Evolutionary conservation across 2,329 filamentous ascomycete genomes (phyloP).

Genomic region (Colletotrichum tofieldiae): DNA sequence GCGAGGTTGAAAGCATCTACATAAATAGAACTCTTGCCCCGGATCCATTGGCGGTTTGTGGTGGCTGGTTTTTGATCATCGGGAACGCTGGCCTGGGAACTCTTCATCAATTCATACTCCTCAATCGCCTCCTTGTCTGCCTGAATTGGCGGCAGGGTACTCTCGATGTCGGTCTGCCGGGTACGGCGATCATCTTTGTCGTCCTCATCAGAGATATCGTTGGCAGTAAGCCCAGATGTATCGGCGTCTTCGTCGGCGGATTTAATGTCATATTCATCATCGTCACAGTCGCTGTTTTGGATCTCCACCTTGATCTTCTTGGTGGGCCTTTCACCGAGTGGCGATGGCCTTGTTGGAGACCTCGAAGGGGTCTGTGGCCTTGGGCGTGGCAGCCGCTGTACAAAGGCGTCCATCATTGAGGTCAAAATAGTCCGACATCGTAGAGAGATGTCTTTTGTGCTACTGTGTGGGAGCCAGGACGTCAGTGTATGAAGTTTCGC

Average conservation of each 20-base stretch:
- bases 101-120: conserved; percentile 81
- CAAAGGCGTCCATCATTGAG: conserved; percentile 56
- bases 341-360: conserved; percentile 33
- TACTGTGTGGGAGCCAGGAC: background rate
- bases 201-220: conserved; percentile 46
- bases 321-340: conserved; percentile 49
- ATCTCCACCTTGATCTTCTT: conserved; percentile 55
- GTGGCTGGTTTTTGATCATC: conserved; percentile 53
- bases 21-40: conserved; percentile 90
- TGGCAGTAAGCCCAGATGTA: conserved; percentile 44
- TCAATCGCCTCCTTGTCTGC: conserved; percentile 81
- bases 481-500: background rate
- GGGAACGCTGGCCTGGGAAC: conserved; percentile 62
- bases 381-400: conserved; percentile 49
- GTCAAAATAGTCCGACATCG: conserved; percentile 20
- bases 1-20: conserved; percentile 97
- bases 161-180: conserved; percentile 77
- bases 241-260: conserved; percentile 51
- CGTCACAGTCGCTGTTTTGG: conserved; percentile 37
- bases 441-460: background rate
- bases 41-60: conserved; percentile 70
- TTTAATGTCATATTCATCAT: conserved; percentile 42
- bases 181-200: conserved; percentile 46
- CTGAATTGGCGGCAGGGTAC: conserved; percentile 77
- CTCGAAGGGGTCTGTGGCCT: conserved; percentile 25